Evolutionary conservation across 371 early-diverging fungal species (phyloP), one percentile per base, ranked within the genome.

Genomic region (Syncephalastrum contaminatum): DNA sequence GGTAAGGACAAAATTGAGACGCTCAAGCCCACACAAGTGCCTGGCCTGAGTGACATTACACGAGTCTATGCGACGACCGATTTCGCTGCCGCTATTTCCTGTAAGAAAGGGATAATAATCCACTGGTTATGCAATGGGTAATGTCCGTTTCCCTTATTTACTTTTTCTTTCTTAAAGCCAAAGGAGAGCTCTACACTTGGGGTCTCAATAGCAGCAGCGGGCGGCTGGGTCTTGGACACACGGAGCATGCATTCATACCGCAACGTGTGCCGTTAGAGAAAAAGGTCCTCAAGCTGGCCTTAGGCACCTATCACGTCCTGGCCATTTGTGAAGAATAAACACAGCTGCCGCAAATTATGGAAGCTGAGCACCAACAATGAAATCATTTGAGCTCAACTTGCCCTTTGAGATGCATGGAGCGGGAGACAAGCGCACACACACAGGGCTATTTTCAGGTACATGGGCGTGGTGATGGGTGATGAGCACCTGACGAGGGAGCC

Each of bases 51-150:
- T 19, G 40, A 66, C 14, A 67, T 84, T 20, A 42, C 53, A 10
- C 62, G 67, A 46, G 64, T 86, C 10, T 75, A 69, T 59, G 83
- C 83, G 15, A 66, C 80, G n/a, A 80, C 83, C 0, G 84, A 86
- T 57, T 82, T 80, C 68, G 84, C 84, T 15, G 83, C 82, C 3
- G 83, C 82, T 14, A 66, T 86, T 24, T 72, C 80, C 58, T 81
- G 83, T 82, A 73, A 59, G 46, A 50, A 15, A 7, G 30, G n/a
- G 25, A 14, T 14, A n/a, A 22, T 49, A 21, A 44, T 30, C 20
- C 19, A 36, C 19, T 30, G 40, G 18, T 54, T 54, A 7, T 14
- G 18, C 49, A 44, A 30, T 50, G 41, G 5, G 43, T 48, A 5
- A 10, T 49, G 8, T 8, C 2, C 10, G 36, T 30, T 30, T 30